Evolutionary conservation across 2,329 filamentous ascomycete genomes (phyloP).

Genomic region (Calonectria hawksworthii): DNA sequence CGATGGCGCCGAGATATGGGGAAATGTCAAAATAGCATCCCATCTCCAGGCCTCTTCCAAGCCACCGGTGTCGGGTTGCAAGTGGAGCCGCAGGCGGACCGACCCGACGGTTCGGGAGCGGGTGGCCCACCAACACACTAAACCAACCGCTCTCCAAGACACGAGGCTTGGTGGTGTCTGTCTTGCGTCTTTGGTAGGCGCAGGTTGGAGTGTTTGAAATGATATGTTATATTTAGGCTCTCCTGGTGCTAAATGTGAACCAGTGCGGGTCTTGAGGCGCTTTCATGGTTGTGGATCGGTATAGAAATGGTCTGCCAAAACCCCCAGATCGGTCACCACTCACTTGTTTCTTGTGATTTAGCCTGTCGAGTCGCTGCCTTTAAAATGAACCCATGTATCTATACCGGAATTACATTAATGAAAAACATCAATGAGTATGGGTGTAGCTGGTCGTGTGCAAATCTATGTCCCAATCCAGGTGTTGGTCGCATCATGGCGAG

Average conservation of each 20-base stretch:
- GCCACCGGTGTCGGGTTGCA: constrained; percentile 2
- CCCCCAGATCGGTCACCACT: background rate
- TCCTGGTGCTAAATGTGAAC: background rate
- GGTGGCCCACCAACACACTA: constrained; percentile 10
- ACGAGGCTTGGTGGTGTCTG: background rate
- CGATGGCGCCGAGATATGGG: background rate
- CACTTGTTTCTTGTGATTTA: background rate
- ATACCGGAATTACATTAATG: background rate
- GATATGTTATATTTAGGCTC: background rate
- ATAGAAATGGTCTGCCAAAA: background rate
- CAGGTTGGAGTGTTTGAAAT: background rate
- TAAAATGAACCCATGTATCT: background rate
- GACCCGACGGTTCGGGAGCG: constrained; percentile 10
- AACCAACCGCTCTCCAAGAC: constrained; percentile 6
- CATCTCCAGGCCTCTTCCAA: background rate
- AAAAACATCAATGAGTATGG: background rate
- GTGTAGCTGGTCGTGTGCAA: background rate
- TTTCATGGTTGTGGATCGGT: background rate
- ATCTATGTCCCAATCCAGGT: background rate
- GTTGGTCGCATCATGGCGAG: background rate
- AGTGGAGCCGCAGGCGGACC: constrained; percentile 8
- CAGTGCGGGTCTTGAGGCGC: no score
- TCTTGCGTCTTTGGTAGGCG: background rate
- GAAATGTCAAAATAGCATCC: constrained; percentile 8
- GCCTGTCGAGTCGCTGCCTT: background rate